phyloP scores from a whole-genome alignment of 2,329 filamentous ascomycete species.

The Phoma herbarum region DNA sequence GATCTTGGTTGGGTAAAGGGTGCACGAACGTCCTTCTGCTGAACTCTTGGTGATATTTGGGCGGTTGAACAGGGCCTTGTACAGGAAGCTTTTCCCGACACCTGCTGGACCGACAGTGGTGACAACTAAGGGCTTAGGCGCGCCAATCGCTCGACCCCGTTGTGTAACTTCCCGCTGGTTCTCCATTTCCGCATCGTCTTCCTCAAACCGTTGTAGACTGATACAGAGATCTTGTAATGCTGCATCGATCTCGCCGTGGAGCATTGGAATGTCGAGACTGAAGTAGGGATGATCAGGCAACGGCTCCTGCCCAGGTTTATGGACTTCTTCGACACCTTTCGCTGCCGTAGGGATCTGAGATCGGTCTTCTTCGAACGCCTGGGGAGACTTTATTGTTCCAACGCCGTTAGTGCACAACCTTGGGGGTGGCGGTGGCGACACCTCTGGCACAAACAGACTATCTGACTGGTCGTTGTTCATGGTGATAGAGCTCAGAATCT shows the following conservation, averaged over 20 bases:
- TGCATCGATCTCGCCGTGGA: conserved; percentile 5
- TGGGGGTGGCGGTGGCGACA: background rate
- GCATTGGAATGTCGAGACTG: conserved; percentile 1
- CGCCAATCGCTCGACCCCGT: conserved; percentile 7
- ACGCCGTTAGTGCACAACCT: background rate
- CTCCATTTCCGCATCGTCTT: conserved; percentile 12
- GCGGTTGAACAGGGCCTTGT: conserved; percentile 19
- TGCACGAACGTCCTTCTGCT: conserved; percentile 17
- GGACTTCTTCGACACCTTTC: background rate
- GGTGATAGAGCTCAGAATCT: background rate
- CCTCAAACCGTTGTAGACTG: conserved; percentile 8
- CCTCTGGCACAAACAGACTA: conserved; percentile 7
- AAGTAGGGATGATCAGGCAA: conserved; percentile 12
- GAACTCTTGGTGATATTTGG: conserved; percentile 17
- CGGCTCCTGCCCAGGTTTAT: conserved; percentile 5
- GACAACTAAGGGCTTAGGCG: conserved; percentile 8
- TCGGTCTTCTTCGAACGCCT: conserved; percentile 1
- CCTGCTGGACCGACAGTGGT: conserved; percentile 18
- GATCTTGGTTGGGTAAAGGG: conserved; percentile 17
- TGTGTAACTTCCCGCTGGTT: conserved; percentile 16
- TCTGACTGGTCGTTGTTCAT: conserved; percentile 5
- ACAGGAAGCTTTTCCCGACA: conserved; percentile 16
- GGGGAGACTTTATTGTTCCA: background rate
- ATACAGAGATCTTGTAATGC: conserved; percentile 11
- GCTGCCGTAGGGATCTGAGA: background rate